phyloP scores from a whole-genome alignment of 108 stramenopile species.

The Cyclotella cryptica region DNA sequence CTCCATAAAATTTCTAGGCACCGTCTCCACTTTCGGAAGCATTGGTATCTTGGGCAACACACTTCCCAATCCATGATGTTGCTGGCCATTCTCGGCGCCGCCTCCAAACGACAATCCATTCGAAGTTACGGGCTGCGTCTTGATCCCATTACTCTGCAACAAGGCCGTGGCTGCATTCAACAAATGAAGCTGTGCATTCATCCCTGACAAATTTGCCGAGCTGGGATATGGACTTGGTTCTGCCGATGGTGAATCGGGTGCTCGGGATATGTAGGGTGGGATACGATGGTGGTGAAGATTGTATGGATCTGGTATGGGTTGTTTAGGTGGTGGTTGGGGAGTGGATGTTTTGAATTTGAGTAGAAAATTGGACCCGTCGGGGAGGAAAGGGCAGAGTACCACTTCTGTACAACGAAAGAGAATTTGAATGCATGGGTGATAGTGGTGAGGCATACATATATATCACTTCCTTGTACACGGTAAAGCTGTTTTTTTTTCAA shows the following conservation, averaged over 20 bases:
- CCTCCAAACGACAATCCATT: neutral
- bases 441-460: conserved; percentile 8
- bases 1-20: conserved; percentile 5
- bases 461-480: too few relatives aligned
- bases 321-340: conserved; percentile 32
- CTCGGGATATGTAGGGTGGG: conserved; percentile 36
- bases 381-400: conserved; percentile 81
- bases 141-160: conserved; percentile 28
- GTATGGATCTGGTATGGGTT: neutral
- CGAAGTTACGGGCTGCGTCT: neutral
- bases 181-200: conserved; percentile 33
- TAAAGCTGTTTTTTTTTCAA: too few relatives aligned
- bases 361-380: conserved; percentile 74
- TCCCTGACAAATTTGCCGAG: conserved; percentile 28
- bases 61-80: neutral
- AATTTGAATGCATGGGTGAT: neutral
- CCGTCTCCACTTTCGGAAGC: conserved; percentile 12
- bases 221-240: conserved; percentile 73
- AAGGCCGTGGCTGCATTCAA: conserved; percentile 45
- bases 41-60: conserved; percentile 6
- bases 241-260: conserved; percentile 85
- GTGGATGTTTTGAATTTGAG: conserved; percentile 64
- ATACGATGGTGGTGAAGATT: neutral
- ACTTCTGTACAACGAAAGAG: conserved; percentile 61
- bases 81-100: neutral